Conservation (phyloP, 257 asterid species). For the Parsonsia alboflavescens region DNA sequence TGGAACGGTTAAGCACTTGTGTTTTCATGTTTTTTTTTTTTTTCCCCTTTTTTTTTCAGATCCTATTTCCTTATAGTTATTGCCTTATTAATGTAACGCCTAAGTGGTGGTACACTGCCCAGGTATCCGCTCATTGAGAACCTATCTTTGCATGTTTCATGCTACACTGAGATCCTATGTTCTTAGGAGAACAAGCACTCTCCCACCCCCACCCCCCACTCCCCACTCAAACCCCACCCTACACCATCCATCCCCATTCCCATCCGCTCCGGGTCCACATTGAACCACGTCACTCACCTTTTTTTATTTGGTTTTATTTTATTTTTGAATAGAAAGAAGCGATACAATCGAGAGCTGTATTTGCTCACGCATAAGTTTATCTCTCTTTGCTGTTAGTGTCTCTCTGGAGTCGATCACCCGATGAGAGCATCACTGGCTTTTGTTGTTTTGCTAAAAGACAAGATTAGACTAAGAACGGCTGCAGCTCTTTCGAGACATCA, state of each 20-base stretch:
- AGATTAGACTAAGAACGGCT: neutral
- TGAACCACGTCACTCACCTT: too few species aligned
- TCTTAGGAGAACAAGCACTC: neutral
- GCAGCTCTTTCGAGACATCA: neutral
- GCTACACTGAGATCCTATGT: neutral
- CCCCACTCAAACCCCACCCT: neutral
- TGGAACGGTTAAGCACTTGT: neutral
- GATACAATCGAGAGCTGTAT: too few species aligned
- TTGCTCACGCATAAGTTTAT: too few species aligned
- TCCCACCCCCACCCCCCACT: neutral
- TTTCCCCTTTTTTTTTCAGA: too few species aligned
- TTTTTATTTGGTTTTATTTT: neutral
- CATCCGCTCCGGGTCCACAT: too few species aligned
- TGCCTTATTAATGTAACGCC: neutral
- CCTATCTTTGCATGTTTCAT: neutral
- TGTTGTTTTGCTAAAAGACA: neutral
- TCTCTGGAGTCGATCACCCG: neutral
- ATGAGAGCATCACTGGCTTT: too few species aligned
- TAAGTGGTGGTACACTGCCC: neutral
- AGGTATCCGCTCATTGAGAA: neutral
- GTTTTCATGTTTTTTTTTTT: neutral
- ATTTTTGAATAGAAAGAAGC: neutral
- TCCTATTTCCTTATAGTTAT: neutral
- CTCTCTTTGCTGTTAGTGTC: neutral
- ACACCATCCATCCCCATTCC: too few species aligned